Evolutionary conservation across 257 asterid species (phyloP), one percentile per base, ranked within the genome.

Genomic region (Echites panduratus): DNA sequence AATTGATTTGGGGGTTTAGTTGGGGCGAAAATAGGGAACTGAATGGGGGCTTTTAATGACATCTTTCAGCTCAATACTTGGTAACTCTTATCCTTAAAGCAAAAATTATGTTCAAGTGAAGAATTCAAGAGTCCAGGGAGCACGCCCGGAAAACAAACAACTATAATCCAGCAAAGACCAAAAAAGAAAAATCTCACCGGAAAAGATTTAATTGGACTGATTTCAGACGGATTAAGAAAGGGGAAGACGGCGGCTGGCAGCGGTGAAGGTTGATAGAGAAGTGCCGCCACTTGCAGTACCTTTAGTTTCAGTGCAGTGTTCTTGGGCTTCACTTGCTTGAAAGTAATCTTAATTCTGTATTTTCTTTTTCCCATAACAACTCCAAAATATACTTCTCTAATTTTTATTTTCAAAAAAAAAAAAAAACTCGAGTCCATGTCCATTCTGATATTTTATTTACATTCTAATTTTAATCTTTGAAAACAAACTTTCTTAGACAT

Each of bases 11-110:
- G 85, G 79, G 81, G 84, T 52, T 77, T 81, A 56, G 87, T 86
- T 52, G 98, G 97, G 47, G 91, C 82, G 57, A 91, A 86, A 19
- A 88, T 43, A 35, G 98, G 96, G 72, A 88, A 93, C 61, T 85
- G 94, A 68, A 85, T 79, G 16, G 83, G 78, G 59, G 81, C 68
- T 79, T 76, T 85, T 43, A 81, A 66, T 14, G 88, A 84, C 93
- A 90, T 86, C 56, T 66, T 57, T 47, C 53, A 44, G 17, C 26
- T 49, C 53, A 56, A 57, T 9, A 40, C 44, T 61, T 61, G 12
- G 24, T 13, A 61, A 29, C 9, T 29, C n/a, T 29, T 61, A 11
- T 47, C 47, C 32, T 29, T 32, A 59, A 43, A 29, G 59, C 26
- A 53, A 53, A 53, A 53, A 1, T 52, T n/a, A n/a, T n/a, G n/a